Evolutionary conservation across 176 grass and related monocot genomes (phyloP), one percentile per base, ranked within the genome.

Genomic region (Luzula sylvatica): DNA sequence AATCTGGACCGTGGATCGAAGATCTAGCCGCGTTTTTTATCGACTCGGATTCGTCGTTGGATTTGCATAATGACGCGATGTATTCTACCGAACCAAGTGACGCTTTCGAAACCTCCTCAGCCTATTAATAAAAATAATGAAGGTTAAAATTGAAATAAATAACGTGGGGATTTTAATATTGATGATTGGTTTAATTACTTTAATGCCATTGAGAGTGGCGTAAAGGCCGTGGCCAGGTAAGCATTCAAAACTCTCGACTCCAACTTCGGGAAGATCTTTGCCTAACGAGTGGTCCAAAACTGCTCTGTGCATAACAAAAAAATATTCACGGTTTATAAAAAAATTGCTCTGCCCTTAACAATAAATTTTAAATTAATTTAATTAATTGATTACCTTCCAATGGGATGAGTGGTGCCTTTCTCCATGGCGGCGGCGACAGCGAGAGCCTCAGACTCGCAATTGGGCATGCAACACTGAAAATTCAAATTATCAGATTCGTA

Each of bases 341-440:
- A 58, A 15, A 30, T 18, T 48, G 43, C 11, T 64, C 71, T 53
- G 48, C 22, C 60, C 46, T 0, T 30, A 40, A 72, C 42, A 27
- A 19, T 9, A 50, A 39, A n/a, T n/a, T n/a, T n/a, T n/a, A n/a
- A n/a, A n/a, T n/a, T n/a, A n/a, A n/a, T n/a, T 65, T 7, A 23
- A 64, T 47, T 58, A 26, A 23, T 5, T 19, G 2, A 61, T 14
- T 50, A 95, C 90, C 90, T 88, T 72, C 90, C 90, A 64, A 95
- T 95, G 67, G 90, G 90, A 78, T 95, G 90, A 0, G 90, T 95
- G 55, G 90, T 85, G 81, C 90, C 90, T 65, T 81, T 86, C 68
- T 95, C 90, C 80, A 95, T 95, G 23, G 90, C 90, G 72, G 90
- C 83, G 59, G 90, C 90, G 42, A 88, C 83, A 67, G 90, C 90